Evolutionary conservation across 2,329 filamentous ascomycete species (phyloP).

Genomic region (Fusarium chlamydosporum): DNA sequence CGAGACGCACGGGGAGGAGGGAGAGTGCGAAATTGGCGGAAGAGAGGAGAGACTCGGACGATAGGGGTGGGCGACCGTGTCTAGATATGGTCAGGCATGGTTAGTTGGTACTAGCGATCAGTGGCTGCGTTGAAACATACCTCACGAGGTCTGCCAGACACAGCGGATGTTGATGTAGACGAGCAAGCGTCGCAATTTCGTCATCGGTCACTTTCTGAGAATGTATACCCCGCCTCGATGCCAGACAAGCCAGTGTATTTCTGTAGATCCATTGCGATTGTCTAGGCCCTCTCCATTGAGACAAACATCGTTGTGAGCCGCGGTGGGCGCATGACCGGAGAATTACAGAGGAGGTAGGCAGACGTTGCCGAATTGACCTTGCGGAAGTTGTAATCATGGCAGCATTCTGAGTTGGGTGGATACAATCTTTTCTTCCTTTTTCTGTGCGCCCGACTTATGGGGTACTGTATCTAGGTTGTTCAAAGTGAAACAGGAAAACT

Average conservation of each 20-base stretch:
- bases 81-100: constrained; percentile 53
- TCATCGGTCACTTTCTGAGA: constrained; percentile 70
- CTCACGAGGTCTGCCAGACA: constrained; percentile 91
- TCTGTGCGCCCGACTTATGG: neutral
- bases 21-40: constrained; percentile 97
- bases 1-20: constrained; percentile 90
- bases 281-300: constrained; percentile 23
- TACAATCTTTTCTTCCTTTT: neutral
- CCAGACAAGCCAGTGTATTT: neutral
- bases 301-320: constrained; percentile 17
- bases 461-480: neutral
- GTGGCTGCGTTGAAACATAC: constrained; percentile 61
- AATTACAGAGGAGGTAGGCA: constrained; percentile 34
- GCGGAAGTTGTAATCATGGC: constrained; percentile 45
- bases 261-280: constrained; percentile 9
- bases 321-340: constrained; percentile 12
- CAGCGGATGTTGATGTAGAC: constrained; percentile 82
- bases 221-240: constrained; percentile 35
- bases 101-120: neutral
- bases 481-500: neutral
- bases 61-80: constrained; percentile 86
- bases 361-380: constrained; percentile 45
- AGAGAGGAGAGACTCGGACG: constrained; percentile 81
- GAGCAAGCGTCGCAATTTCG: constrained; percentile 83
- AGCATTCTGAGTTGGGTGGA: constrained; percentile 31